Evolutionary conservation across 495 filamentous ascomycete genomes (phyloP).

Genomic region (Hypoxylon crocopeplum): DNA sequence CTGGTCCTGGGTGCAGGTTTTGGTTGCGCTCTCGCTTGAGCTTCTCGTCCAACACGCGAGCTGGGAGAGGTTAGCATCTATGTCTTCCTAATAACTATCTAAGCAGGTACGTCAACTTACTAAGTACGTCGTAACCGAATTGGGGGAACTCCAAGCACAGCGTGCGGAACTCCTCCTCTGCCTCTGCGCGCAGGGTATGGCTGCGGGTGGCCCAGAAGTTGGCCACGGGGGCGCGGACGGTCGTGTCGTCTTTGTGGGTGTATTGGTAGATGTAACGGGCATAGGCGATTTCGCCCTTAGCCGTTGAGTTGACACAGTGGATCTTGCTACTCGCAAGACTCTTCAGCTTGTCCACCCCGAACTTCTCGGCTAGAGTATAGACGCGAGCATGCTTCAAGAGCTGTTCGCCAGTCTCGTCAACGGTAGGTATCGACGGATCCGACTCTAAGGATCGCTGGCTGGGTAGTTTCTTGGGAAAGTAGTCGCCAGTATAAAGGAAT

Average conservation of each 20-base stretch:
- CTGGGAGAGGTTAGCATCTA: constrained; percentile 41
- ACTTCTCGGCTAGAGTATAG: constrained; percentile 86
- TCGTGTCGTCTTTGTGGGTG: constrained; percentile 69
- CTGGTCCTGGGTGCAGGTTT: constrained; percentile 55
- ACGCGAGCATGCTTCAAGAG: constrained; percentile 85
- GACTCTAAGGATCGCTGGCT: constrained; percentile 61
- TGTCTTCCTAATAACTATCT: neutral
- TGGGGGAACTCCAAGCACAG: constrained; percentile 90
- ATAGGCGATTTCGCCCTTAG: constrained; percentile 86
- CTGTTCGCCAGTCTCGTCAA: constrained; percentile 76
- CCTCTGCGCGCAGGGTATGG: constrained; percentile 81
- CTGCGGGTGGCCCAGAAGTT: constrained; percentile 86
- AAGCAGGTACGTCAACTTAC: constrained; percentile 43
- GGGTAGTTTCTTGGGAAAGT: constrained; percentile 74
- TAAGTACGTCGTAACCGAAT: constrained; percentile 90
- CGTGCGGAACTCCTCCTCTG: constrained; percentile 77
- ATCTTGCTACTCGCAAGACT: constrained; percentile 85
- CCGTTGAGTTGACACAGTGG: constrained; percentile 82
- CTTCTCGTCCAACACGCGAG: constrained; percentile 65
- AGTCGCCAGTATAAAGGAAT: constrained; percentile 91
- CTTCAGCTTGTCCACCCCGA: constrained; percentile 74
- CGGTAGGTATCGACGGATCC: constrained; percentile 61
- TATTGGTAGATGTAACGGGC: constrained; percentile 88
- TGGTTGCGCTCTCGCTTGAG: constrained; percentile 62
- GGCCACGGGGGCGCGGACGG: constrained; percentile 83